Conservation (phyloP, 345 rosid species). For the Excoecaria cochinchinensis region DNA sequence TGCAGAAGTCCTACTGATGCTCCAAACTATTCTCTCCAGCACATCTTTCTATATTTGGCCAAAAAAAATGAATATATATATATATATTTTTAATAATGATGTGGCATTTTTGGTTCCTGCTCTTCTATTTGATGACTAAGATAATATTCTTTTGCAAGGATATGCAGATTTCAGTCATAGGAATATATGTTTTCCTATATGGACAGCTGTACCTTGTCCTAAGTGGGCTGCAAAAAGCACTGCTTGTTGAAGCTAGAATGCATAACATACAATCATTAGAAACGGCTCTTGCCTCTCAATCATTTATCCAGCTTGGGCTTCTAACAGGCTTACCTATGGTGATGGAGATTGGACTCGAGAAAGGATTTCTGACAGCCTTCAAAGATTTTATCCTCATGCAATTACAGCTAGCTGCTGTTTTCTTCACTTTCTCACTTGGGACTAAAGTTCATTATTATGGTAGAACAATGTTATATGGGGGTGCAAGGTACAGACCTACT, state of each 20-base stretch:
- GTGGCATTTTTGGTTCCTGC: neutral
- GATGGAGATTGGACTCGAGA: constrained; percentile 96
- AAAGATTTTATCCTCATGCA: constrained; percentile 97
- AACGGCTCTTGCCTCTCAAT: constrained; percentile 96
- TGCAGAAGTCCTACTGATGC: neutral
- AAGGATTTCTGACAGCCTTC: constrained; percentile 82
- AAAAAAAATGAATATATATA: neutral
- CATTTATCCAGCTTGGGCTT: constrained; percentile 95
- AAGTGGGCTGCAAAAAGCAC: constrained; percentile 81
- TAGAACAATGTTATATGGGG: constrained; percentile 85
- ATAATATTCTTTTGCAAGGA: neutral
- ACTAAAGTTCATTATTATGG: constrained; percentile 89
- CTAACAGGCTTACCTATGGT: constrained; percentile 97
- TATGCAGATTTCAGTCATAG: constrained; percentile 73
- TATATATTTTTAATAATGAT: neutral
- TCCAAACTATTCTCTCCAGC: neutral
- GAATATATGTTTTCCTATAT: constrained; percentile 83
- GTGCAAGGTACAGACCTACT: constrained; percentile 89
- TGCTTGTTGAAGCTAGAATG: constrained; percentile 67
- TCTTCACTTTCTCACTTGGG: constrained; percentile 97
- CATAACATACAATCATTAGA: constrained; percentile 78
- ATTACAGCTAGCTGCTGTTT: constrained; percentile 87
- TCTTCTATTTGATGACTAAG: constrained; percentile 7
- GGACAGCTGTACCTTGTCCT: constrained; percentile 95
- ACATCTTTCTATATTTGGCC: neutral